A percentile compares a stretch with the other conserved stretches of the same genome.
Evolutionary conservation across 306 rosid genomes (phyloP).

Genomic region (Cicer pinnatifidum): DNA sequence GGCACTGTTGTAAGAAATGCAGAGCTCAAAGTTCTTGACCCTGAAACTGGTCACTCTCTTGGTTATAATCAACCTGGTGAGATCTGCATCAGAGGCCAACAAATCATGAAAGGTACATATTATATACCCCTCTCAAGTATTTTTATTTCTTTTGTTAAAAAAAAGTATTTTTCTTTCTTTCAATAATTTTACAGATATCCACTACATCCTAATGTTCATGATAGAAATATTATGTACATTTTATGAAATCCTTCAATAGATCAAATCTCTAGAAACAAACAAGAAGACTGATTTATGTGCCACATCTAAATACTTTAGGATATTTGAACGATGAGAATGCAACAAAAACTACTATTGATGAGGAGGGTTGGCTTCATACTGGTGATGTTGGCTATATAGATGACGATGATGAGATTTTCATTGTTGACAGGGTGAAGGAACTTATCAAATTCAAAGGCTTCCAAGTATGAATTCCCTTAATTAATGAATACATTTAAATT

Average conservation of each 20-base stretch:
- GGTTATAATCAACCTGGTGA: constrained; percentile 75
- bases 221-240: not conserved
- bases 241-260: not conserved
- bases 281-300: not conserved
- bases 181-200: too few relatives aligned
- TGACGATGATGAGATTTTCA: constrained; percentile 77
- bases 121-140: not conserved
- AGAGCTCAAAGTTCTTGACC: constrained; percentile 74
- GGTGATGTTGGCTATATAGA: constrained; percentile 90
- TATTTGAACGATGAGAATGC: constrained; percentile 70
- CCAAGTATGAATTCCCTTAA: constrained; percentile 54
- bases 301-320: constrained; percentile 47
- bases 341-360: constrained; percentile 69
- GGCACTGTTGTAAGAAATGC: constrained; percentile 84
- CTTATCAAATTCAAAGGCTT: constrained; percentile 94
- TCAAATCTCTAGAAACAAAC: not conserved
- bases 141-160: too few relatives aligned
- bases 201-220: not conserved
- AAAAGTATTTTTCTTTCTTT: not conserved
- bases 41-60: constrained; percentile 68
- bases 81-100: constrained; percentile 80
- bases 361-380: constrained; percentile 86
- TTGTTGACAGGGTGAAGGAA: constrained; percentile 86
- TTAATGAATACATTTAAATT: not conserved
- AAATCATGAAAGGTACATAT: constrained; percentile 77